Percentiles rank a stretch among this genome's conserved stretches.
Conservation (phyloP, 2,329 filamentous ascomycete genomes). For the Biscogniauxia marginata region DNA sequence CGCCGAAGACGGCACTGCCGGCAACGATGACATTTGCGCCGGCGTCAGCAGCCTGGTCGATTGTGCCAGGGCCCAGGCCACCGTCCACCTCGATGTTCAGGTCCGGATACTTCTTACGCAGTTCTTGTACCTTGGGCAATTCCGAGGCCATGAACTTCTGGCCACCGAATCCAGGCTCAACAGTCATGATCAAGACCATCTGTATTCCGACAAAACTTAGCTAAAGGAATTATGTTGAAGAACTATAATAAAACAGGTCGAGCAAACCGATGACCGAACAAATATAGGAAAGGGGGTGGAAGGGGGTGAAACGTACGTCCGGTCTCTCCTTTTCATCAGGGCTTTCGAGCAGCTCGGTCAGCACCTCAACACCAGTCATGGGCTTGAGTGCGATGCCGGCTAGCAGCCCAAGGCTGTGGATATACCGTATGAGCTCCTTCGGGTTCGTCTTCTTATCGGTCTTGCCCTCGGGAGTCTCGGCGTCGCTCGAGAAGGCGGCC, state of each 20-base stretch:
- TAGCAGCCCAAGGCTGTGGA: slow-evolving; percentile 83
- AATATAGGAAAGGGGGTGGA: neutral
- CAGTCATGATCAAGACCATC: slow-evolving; percentile 99
- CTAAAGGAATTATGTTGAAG: neutral
- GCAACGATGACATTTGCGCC: slow-evolving; percentile 98
- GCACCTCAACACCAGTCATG: slow-evolving; percentile 81
- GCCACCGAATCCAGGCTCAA: slow-evolving; percentile 94
- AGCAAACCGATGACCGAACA: neutral
- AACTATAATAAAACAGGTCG: too few relatives aligned
- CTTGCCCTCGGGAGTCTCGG: slow-evolving; percentile 70
- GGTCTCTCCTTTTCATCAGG: slow-evolving; percentile 72
- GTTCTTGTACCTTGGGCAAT: slow-evolving; percentile 85
- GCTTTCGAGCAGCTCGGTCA: slow-evolving; percentile 85
- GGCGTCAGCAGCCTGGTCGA: slow-evolving; percentile 90
- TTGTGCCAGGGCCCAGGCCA: slow-evolving; percentile 81
- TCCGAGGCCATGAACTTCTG: slow-evolving; percentile 98
- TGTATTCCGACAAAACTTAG: slow-evolving; percentile 39
- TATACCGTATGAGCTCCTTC: slow-evolving; percentile 82
- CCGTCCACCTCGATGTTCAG: slow-evolving; percentile 98
- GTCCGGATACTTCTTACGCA: slow-evolving; percentile 82
- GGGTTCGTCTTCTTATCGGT: slow-evolving; percentile 75
- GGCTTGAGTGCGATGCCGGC: slow-evolving; percentile 97
- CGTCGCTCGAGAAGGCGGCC: slow-evolving; percentile 84
- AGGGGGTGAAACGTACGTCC: slow-evolving; percentile 63
- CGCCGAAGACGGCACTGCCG: slow-evolving; percentile 92